Conservation (phyloP, 768 basidiomycete genomes). For the Boletus rufocinnamomeus region DNA sequence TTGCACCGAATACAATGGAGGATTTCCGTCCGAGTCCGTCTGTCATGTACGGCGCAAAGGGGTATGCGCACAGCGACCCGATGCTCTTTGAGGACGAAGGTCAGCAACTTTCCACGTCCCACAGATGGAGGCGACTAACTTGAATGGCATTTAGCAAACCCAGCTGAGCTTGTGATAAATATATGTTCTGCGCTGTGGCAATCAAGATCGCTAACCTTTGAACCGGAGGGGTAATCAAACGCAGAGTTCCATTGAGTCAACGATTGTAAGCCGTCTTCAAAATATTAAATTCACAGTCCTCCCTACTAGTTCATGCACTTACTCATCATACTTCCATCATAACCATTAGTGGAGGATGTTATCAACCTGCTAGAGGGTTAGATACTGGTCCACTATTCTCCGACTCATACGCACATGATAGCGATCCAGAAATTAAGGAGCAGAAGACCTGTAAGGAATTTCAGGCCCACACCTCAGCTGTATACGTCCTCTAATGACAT, state of each 20-base stretch:
- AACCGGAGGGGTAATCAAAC: constrained; percentile 32
- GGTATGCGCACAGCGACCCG: background rate
- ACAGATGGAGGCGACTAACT: constrained; percentile 21
- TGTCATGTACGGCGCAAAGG: background rate
- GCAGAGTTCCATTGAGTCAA: constrained; percentile 40
- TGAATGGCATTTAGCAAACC: constrained; percentile 41
- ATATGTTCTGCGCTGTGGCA: background rate
- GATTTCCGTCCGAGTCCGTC: background rate
- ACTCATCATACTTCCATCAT: constrained; percentile 46
- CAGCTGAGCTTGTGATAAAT: constrained; percentile 22
- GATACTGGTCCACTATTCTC: background rate
- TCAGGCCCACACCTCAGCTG: background rate
- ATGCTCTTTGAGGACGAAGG: constrained; percentile 12
- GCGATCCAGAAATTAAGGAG: constrained; percentile 65
- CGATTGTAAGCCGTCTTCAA: constrained; percentile 40
- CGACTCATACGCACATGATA: constrained; percentile 47
- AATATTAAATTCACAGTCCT: background rate
- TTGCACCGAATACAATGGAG: background rate
- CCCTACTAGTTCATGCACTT: background rate
- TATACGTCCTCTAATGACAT: constrained; percentile 10
- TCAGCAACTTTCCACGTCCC: background rate
- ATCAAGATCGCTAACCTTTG: constrained; percentile 24
- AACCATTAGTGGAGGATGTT: constrained; percentile 41
- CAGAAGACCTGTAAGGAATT: constrained; percentile 45
- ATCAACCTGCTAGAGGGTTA: constrained; percentile 29